Conservation (phyloP, 2,329 filamentous ascomycete genomes). For the Botrytis elliptica region DNA sequence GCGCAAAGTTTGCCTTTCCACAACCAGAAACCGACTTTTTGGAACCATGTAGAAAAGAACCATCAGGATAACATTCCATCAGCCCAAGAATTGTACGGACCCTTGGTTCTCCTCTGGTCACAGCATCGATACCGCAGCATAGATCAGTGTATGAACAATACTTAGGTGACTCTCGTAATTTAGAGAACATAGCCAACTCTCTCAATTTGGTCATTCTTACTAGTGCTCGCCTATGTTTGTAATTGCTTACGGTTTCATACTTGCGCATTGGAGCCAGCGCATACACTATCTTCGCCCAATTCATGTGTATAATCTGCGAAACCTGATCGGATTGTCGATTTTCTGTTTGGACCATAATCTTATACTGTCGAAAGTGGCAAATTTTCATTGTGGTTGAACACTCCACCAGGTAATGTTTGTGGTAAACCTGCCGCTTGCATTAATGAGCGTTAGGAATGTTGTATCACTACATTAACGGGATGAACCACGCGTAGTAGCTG, state of each 20-base stretch:
- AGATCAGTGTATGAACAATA: neutral
- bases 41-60: neutral
- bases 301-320: neutral
- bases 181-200: neutral
- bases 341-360: neutral
- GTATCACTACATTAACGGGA: neutral
- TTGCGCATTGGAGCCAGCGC: neutral
- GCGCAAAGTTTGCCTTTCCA: neutral
- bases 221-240: too few relatives aligned
- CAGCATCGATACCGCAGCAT: neutral
- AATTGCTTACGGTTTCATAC: neutral
- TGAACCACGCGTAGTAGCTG: neutral
- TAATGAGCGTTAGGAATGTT: too few relatives aligned
- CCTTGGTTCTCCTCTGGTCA: neutral
- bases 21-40: neutral
- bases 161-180: neutral
- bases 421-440: neutral
- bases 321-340: neutral
- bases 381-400: neutral
- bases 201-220: neutral
- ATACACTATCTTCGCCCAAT: neutral
- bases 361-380: neutral
- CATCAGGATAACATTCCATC: neutral
- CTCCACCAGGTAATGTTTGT: neutral
- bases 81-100: neutral